These are phyloP conservation scores for Hypoxylon sp. DNA, from an alignment of 2,329 filamentous ascomycete genomes.

Conservation along the genomic window DNA sequence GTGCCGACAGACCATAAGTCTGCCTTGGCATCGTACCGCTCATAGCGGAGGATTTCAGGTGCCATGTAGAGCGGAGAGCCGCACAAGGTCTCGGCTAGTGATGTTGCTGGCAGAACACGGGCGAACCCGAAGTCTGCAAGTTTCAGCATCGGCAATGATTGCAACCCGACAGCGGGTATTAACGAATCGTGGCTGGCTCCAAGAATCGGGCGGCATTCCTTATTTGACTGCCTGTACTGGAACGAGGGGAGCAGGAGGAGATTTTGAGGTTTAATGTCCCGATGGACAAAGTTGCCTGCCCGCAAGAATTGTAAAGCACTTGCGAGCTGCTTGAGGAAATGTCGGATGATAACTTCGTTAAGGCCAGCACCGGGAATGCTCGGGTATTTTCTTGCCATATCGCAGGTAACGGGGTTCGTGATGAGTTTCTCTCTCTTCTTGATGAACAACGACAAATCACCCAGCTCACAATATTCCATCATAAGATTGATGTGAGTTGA, in stretches of 20 bases:
- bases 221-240: conserved; percentile 72
- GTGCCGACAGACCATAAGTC: conserved; percentile 98
- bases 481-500: conserved; percentile 91
- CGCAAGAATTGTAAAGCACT: conserved; percentile 92
- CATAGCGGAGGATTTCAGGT: conserved; percentile 94
- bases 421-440: conserved; percentile 88
- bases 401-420: conserved; percentile 82
- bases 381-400: conserved; percentile 95
- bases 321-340: conserved; percentile 94
- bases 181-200: conserved; percentile 82
- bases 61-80: conserved; percentile 99
- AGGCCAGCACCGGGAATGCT: conserved; percentile 85
- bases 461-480: conserved; percentile 98
- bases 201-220: conserved; percentile 76
- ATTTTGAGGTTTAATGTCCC: conserved; percentile 98
- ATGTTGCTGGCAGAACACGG: conserved; percentile 87
- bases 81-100: conserved; percentile 94
- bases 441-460: conserved; percentile 94
- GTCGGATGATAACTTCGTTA: conserved; percentile 94
- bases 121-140: conserved; percentile 99
- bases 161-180: conserved; percentile 82
- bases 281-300: conserved; percentile 88
- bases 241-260: conserved; percentile 87
- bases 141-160: conserved; percentile 93
- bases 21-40: conserved; percentile 96